Base-by-base conservation (phyloP, 345 rosid species). In the Melastoma malabathricum region DNA sequence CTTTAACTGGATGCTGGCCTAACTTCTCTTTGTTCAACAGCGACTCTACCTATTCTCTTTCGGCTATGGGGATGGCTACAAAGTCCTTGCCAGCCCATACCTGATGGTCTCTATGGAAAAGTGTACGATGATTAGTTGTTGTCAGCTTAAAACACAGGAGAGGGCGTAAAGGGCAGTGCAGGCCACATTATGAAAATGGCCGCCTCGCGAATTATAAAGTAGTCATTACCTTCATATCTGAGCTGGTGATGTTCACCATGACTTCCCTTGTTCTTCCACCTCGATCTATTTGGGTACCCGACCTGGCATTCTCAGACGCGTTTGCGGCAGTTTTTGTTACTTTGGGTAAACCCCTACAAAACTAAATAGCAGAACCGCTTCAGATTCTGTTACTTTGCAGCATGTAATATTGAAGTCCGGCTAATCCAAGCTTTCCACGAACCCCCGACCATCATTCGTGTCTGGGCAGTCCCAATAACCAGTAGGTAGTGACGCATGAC, bases 261-360 rank as follows among this genome's bases (percentile, higher is more conserved):
- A 85, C 83, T 80, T 93, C 99, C 44, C 97, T 80, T 34, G 9
- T 34, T 78, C 72, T 88, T 60, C 82, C 86, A 65, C 81, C 97
- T 65, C 77, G 97, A 62, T 73, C 77, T 13, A 57, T 73, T 70
- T 82, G 92, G 50, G 68, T 46, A 62, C 83, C 94, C n/a, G 96
- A 88, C 59, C 81, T 94, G 60, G 75, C 54, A 78, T 85, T 89
- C 77, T 92, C 74, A 44, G 92, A 78, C 27, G 81, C 67, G 44
- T 74, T 81, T 55, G 90, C 78, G 2, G 59, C 75, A 50, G 41
- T 50, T 59, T 72, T 81, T 43, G 64, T 54, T 27, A 74, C 73
- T 64, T 85, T 83, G 43, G 92, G 61, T 76, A 34, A 34, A 22
- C 4, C 12, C 12, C 41, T 34, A 34, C 41, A 34, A 12, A 7